A percentile compares a stretch with the other conserved stretches of the same genome.
phyloP scores from a whole-genome alignment of 768 basidiomycete species.

The Phaeotremella skinneri region DNA sequence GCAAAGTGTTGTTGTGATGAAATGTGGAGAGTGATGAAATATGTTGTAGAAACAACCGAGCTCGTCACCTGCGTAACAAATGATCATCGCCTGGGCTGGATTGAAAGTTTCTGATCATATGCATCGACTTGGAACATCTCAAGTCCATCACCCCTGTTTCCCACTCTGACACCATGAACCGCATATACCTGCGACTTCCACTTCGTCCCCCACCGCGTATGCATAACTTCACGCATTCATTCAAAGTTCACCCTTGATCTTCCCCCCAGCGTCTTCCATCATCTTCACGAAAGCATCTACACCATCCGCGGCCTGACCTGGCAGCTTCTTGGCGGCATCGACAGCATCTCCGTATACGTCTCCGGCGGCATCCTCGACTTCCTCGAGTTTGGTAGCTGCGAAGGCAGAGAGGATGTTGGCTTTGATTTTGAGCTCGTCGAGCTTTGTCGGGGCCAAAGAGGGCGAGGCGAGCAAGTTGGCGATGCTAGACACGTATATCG shows the following conservation, averaged over 20 bases:
- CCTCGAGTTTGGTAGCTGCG: constrained; percentile 35
- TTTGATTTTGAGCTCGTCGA: constrained; percentile 92
- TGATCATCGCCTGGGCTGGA: no score
- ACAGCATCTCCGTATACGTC: constrained; percentile 33
- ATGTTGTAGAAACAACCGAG: no score
- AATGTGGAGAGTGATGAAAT: no score
- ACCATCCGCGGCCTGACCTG: constrained; percentile 51
- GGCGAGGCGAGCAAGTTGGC: constrained; percentile 73
- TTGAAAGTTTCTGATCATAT: no score
- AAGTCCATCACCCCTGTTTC: no score
- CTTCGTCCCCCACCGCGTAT: no score
- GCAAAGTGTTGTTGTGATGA: no score
- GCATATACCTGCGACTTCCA: no score
- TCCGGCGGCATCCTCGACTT: constrained; percentile 30
- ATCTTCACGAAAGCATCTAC: constrained; percentile 29
- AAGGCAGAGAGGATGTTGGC: constrained; percentile 64
- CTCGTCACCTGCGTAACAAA: no score
- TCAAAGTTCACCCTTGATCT: constrained; percentile 39
- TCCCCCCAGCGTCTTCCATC: constrained; percentile 25
- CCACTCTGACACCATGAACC: no score
- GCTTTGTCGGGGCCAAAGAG: constrained; percentile 69
- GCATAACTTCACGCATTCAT: no score
- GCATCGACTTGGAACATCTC: no score
- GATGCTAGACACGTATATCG: constrained; percentile 57
- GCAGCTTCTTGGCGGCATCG: constrained; percentile 50